phyloP scores from a whole-genome alignment of 805 yeast genomes.

The Candida dajiaensis region DNA sequence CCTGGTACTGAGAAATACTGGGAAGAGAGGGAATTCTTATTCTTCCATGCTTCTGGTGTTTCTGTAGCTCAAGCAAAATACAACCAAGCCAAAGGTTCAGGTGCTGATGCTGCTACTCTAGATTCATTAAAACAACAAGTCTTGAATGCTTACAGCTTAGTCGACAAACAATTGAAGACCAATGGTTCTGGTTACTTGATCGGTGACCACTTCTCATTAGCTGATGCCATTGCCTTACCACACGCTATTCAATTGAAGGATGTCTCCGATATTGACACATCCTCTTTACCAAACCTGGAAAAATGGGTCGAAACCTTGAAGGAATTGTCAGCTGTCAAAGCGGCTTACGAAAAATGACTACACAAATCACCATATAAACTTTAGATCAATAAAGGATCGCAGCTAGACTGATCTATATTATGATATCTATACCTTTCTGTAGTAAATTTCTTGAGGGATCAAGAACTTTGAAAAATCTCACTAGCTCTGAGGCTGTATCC shows the following conservation, averaged over 20 bases:
- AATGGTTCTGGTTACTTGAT: constrained; percentile 46
- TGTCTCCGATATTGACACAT: constrained; percentile 1
- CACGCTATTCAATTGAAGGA: constrained; percentile 14
- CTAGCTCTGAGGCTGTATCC: constrained; percentile 25
- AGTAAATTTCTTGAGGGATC: constrained; percentile 20
- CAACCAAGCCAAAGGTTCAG: constrained; percentile 30
- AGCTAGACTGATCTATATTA: not conserved
- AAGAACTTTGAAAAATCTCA: constrained; percentile 26
- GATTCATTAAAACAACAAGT: constrained; percentile 35
- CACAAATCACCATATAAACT: not conserved
- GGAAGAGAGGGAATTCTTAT: constrained; percentile 43
- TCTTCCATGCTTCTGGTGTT: constrained; percentile 51
- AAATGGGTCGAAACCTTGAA: constrained; percentile 8
- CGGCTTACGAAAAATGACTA: constrained; percentile 1
- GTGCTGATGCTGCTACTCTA: constrained; percentile 25
- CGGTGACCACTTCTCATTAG: constrained; percentile 52
- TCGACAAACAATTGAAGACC: constrained; percentile 41
- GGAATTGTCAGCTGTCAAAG: constrained; percentile 5
- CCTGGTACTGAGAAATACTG: constrained; percentile 40
- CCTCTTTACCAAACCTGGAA: constrained; percentile 1
- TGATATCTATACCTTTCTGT: constrained; percentile 8
- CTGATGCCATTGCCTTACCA: constrained; percentile 46
- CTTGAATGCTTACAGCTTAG: constrained; percentile 41
- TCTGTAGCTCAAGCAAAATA: constrained; percentile 64
- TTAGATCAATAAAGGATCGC: not conserved